These are phyloP conservation scores for Septoria petroselini DNA, from an alignment of 2,329 filamentous ascomycete genomes.

Conservation along the genomic window DNA sequence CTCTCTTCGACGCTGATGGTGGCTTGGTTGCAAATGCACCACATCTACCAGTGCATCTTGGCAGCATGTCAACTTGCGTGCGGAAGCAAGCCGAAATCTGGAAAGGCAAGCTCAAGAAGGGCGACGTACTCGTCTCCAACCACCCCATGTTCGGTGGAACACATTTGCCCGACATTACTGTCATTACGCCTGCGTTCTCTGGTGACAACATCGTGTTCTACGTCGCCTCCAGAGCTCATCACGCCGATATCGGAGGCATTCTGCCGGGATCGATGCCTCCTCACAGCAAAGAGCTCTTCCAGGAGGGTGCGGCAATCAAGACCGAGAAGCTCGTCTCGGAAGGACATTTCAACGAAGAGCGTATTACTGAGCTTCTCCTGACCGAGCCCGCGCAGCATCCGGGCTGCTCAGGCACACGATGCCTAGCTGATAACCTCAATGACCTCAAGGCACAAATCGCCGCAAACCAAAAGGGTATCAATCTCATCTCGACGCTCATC, in stretches of 20 bases:
- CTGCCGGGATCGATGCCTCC: conserved; percentile 81
- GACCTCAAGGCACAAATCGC: conserved; percentile 85
- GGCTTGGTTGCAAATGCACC: conserved; percentile 75
- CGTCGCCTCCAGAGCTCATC: conserved; percentile 74
- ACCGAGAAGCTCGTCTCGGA: conserved; percentile 68
- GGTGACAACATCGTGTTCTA: conserved; percentile 76
- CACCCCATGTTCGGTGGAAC: conserved; percentile 83
- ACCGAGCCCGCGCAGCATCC: conserved; percentile 70
- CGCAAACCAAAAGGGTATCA: conserved; percentile 82
- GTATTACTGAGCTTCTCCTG: conserved; percentile 66
- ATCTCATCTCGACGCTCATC: conserved; percentile 70
- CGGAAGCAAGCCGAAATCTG: conserved; percentile 75
- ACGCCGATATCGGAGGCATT: conserved; percentile 82
- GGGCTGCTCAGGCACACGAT: conserved; percentile 74
- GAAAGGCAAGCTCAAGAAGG: conserved; percentile 71
- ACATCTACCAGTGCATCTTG: conserved; percentile 76
- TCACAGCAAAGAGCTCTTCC: conserved; percentile 59
- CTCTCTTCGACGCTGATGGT: conserved; percentile 72
- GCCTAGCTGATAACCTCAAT: conserved; percentile 77
- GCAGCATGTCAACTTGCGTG: conserved; percentile 82
- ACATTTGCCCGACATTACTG: conserved; percentile 78
- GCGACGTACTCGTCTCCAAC: conserved; percentile 80
- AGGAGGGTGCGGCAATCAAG: conserved; percentile 57
- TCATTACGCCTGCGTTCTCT: conserved; percentile 75
- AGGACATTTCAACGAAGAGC: conserved; percentile 73